Evolutionary conservation across 75 land plant species (phyloP).

Genomic region (Cunninghamia lanceolata): DNA sequence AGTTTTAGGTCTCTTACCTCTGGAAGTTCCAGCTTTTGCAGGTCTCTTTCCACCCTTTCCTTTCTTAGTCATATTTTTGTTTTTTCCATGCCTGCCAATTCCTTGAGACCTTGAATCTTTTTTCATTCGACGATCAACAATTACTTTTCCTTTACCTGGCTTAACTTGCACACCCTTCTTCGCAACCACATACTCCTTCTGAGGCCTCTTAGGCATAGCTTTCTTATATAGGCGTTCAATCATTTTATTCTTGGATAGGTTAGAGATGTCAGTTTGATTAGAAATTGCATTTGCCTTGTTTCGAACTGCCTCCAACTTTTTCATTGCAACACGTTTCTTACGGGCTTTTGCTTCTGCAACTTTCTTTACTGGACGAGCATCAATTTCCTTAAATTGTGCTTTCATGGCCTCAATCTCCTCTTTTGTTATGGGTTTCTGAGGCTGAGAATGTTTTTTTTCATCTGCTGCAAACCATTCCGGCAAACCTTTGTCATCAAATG

Average conservation of each 20-base stretch:
- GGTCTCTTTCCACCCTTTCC: conserved; percentile 26
- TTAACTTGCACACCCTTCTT: conserved; percentile 81
- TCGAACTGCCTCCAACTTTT: conserved; percentile 67
- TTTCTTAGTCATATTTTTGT: conserved; percentile 40
- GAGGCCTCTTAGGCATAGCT: conserved; percentile 61
- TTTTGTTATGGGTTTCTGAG: conserved; percentile 79
- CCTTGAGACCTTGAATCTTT: conserved; percentile 72
- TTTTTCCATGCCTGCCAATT: conserved; percentile 51
- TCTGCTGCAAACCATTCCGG: conserved; percentile 91
- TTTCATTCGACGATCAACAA: conserved; percentile 92
- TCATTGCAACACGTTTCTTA: conserved; percentile 75
- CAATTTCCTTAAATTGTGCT: conserved; percentile 87
- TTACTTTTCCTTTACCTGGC: conserved; percentile 67
- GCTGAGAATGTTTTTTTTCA: conserved; percentile 62
- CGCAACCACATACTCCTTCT: conserved; percentile 87
- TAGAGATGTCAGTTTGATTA: conserved; percentile 79
- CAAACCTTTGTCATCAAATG: conserved; percentile 80
- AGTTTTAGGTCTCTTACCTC: conserved; percentile 34
- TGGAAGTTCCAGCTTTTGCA: conserved; percentile 16
- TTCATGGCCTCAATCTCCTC: conserved; percentile 93
- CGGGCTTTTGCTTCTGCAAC: conserved; percentile 97
- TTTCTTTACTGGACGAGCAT: conserved; percentile 94
- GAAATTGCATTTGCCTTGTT: conserved; percentile 85
- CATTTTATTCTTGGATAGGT: conserved; percentile 75
- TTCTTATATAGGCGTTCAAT: conserved; percentile 88